phyloP scores from a whole-genome alignment of 73 alveolate species.

The Tetrahymena malaccensis region DNA sequence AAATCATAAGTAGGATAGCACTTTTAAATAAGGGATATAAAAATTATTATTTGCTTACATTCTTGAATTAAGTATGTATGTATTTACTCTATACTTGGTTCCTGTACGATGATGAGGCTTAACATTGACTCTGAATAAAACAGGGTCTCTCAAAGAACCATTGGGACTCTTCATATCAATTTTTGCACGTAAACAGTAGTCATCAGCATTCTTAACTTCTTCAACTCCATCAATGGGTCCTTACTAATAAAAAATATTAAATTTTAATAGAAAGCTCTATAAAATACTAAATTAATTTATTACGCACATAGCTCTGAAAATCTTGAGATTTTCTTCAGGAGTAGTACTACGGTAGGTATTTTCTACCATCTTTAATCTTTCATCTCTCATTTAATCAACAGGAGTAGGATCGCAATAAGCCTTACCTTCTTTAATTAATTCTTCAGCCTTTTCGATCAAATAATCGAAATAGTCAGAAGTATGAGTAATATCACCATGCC shows the following conservation, averaged over 20 bases:
- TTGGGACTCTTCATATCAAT: slow-evolving; percentile 74
- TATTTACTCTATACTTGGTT: slow-evolving; percentile 53
- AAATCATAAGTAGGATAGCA: slow-evolving; percentile 97
- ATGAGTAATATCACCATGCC: slow-evolving; percentile 71
- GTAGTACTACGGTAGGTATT: slow-evolving; percentile 71
- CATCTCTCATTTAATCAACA: slow-evolving; percentile 87
- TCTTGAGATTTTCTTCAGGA: slow-evolving; percentile 70
- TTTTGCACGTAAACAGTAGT: slow-evolving; percentile 93
- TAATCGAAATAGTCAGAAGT: slow-evolving; percentile 85
- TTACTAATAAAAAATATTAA: not conserved
- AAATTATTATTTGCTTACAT: not conserved
- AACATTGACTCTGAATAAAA: slow-evolving; percentile 78
- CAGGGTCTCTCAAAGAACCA: slow-evolving; percentile 97
- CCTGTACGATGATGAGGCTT: slow-evolving; percentile 90
- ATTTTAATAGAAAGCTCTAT: not conserved
- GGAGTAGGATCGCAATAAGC: slow-evolving; percentile 97
- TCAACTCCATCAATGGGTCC: slow-evolving; percentile 15
- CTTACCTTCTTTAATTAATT: slow-evolving; percentile 70
- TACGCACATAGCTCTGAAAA: slow-evolving; percentile 58
- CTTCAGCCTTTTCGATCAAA: slow-evolving; percentile 64
- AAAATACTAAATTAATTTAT: not conserved
- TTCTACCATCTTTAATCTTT: slow-evolving; percentile 80
- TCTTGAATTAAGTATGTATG: not conserved
- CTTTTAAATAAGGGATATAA: not conserved
- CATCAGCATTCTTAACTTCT: slow-evolving; percentile 23